Evolutionary conservation across 345 rosid genomes (phyloP).

Genomic region (Hevea brasiliensis): DNA sequence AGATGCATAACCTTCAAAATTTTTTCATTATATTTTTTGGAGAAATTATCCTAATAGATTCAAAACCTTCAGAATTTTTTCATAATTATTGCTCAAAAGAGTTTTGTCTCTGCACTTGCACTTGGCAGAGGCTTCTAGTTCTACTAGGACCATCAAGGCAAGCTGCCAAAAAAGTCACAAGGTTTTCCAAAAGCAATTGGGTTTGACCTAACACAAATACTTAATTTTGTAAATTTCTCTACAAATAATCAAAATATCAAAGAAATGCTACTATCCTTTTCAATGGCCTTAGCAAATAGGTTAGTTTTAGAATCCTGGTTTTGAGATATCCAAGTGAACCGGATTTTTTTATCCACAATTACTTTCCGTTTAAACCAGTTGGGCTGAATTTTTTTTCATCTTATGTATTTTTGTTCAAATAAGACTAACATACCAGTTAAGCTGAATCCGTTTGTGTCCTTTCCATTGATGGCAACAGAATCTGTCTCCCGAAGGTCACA

Average conservation of each 20-base stretch:
- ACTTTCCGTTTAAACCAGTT: neutral
- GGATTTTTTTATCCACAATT: neutral
- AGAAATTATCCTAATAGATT: no score
- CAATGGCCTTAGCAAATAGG: neutral
- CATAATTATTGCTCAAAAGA: neutral
- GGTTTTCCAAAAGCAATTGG: neutral
- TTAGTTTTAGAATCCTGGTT: neutral
- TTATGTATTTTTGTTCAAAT: neutral
- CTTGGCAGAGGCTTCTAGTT: neutral
- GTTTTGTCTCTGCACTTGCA: neutral
- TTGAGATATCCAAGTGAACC: neutral
- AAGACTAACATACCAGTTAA: conserved; percentile 19
- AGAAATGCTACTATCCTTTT: neutral
- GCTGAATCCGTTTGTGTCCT: conserved; percentile 17
- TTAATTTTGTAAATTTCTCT: neutral
- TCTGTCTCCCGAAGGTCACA: conserved; percentile 23
- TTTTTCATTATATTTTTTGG: no score
- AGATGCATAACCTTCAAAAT: no score
- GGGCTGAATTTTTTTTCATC: neutral
- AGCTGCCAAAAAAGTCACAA: neutral
- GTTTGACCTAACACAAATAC: neutral
- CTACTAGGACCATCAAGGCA: neutral
- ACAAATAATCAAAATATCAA: neutral
- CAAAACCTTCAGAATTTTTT: no score
- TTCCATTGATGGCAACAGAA: conserved; percentile 11